Evolutionary conservation across 2,329 filamentous ascomycete species (phyloP).

Genomic region (Neurospora crassa): DNA sequence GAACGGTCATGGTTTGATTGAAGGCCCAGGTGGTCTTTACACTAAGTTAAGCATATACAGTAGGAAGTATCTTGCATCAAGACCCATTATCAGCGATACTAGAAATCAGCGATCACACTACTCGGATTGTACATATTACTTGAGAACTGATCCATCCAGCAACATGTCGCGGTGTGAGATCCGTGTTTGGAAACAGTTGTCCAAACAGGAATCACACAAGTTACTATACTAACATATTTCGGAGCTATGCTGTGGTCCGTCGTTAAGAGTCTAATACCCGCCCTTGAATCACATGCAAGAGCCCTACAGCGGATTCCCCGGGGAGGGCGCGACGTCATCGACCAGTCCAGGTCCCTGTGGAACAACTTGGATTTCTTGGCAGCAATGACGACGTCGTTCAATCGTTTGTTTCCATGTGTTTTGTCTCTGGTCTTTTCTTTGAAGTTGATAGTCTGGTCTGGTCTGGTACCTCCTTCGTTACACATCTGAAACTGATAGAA

Average conservation of each 20-base stretch:
- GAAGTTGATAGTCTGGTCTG: no score
- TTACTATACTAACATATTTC: no score
- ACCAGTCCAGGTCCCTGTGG: background rate
- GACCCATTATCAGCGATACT: background rate
- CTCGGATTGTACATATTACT: background rate
- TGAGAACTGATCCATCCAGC: background rate
- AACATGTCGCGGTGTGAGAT: background rate
- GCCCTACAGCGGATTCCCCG: background rate
- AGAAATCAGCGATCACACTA: background rate
- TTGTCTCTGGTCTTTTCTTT: background rate
- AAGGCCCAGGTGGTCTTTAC: background rate
- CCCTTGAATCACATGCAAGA: constrained; percentile 4
- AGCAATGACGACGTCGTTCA: background rate
- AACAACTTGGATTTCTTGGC: background rate
- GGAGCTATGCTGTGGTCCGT: no score
- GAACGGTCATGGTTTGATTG: background rate
- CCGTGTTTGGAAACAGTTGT: no score
- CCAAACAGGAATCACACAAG: no score
- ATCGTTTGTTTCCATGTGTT: background rate
- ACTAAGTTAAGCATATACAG: background rate
- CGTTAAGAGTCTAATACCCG: background rate
- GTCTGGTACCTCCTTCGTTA: background rate
- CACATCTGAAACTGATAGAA: background rate
- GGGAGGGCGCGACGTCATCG: constrained; percentile 6
- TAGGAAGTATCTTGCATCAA: background rate